Conservation (phyloP, 805 yeast species). For the Ogataea chonburiensis region DNA sequence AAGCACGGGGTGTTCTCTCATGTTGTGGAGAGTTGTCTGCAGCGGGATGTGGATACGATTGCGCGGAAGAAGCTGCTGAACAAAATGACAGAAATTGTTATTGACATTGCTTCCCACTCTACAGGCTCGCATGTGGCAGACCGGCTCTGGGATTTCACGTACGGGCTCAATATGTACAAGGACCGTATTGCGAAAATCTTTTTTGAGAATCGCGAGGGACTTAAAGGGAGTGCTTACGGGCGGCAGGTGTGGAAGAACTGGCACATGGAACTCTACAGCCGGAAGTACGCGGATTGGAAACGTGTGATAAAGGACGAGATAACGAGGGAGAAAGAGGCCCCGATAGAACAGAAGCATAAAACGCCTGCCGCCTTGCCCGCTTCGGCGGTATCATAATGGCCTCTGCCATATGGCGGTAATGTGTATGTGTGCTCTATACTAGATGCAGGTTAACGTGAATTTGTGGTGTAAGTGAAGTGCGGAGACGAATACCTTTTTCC, state of each 20-base stretch:
- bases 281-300: constrained; percentile 86
- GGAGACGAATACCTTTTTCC: constrained; percentile 1
- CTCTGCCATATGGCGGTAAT: too few relatives aligned
- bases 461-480: neutral
- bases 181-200: constrained; percentile 80
- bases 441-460: too few relatives aligned
- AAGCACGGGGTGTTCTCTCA: constrained; percentile 89
- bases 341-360: constrained; percentile 5
- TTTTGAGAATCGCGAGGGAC: constrained; percentile 53
- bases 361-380: too few relatives aligned
- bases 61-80: constrained; percentile 67
- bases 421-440: too few relatives aligned
- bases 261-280: constrained; percentile 74
- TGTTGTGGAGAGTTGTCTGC: constrained; percentile 69
- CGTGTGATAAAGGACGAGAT: constrained; percentile 40
- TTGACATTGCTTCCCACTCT: constrained; percentile 71
- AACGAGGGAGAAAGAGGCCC: constrained; percentile 3
- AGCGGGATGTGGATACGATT: constrained; percentile 47
- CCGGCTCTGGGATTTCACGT: constrained; percentile 75
- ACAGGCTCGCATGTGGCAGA: constrained; percentile 92
- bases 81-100: constrained; percentile 49
- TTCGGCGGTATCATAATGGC: too few relatives aligned
- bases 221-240: constrained; percentile 87
- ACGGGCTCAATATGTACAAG: constrained; percentile 75
- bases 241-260: constrained; percentile 94